A percentile compares a stretch with the other conserved stretches of the same genome.
Evolutionary conservation across 495 filamentous ascomycete genomes (phyloP).

Genomic region (Rostrohypoxylon terebratum): DNA sequence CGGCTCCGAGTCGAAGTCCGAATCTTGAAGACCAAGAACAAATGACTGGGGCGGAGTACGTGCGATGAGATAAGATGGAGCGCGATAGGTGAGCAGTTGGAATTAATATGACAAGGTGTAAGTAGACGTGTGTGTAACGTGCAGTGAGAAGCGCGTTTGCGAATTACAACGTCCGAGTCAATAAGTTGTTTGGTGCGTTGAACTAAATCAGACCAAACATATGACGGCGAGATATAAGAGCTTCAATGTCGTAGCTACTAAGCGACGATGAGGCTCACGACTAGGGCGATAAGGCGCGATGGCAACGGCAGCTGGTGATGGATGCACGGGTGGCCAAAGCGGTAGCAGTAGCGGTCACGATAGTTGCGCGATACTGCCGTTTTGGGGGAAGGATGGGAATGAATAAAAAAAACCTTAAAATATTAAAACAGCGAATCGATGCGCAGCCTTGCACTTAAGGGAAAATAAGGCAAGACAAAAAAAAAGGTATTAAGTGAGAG

Average conservation of each 20-base stretch:
- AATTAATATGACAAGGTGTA: background rate
- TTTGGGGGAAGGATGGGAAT: slow-evolving; percentile 38
- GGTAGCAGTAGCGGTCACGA: slow-evolving; percentile 37
- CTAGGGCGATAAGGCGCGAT: slow-evolving; percentile 15
- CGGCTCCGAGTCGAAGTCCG: slow-evolving; percentile 15
- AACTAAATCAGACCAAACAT: slow-evolving; percentile 50
- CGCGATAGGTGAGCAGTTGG: background rate
- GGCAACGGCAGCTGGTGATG: background rate
- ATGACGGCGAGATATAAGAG: background rate
- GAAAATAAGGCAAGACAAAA: slow-evolving; percentile 35
- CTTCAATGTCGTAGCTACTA: slow-evolving; percentile 15
- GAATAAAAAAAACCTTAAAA: slow-evolving; percentile 44
- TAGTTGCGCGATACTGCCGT: slow-evolving; percentile 39
- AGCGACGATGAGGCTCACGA: slow-evolving; percentile 36
- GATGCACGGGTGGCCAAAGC: slow-evolving; percentile 36
- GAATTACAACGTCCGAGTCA: background rate
- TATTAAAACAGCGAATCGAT: slow-evolving; percentile 42
- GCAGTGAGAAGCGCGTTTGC: slow-evolving; percentile 9
- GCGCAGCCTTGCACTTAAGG: slow-evolving; percentile 32
- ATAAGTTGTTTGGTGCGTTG: slow-evolving; percentile 43
- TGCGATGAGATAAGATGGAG: slow-evolving; percentile 2
- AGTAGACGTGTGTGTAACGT: slow-evolving; percentile 10
- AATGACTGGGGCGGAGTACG: slow-evolving; percentile 8
- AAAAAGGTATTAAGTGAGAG: slow-evolving; percentile 14
- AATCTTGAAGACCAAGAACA: background rate